Evolutionary conservation across 1,284 basidiomycete genomes (phyloP).

Genomic region (Ceratobasidium papillatum): DNA sequence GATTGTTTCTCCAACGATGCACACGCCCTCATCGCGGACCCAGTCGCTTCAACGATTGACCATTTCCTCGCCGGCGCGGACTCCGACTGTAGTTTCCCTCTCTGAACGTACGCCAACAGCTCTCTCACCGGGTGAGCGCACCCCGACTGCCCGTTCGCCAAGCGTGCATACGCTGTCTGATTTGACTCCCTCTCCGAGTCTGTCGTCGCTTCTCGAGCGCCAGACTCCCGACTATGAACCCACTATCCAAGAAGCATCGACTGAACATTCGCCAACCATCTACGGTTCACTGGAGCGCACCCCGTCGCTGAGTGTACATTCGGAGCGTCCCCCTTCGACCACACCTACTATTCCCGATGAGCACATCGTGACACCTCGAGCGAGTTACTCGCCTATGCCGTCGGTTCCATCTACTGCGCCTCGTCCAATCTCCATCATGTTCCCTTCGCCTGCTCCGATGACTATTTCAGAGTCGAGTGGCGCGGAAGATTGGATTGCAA

Average conservation of each 20-base stretch:
- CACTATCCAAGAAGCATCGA: background rate
- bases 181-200: slow-evolving; percentile 24
- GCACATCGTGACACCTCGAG: slow-evolving; percentile 4
- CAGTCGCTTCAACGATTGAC: background rate
- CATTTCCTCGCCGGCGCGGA: slow-evolving; percentile 3
- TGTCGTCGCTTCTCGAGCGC: slow-evolving; percentile 8
- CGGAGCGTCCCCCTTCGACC: slow-evolving; percentile 22
- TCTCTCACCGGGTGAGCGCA: slow-evolving; percentile 1
- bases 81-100: background rate
- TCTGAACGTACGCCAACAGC: background rate
- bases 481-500: slow-evolving; percentile 34
- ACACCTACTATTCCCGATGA: slow-evolving; percentile 11
- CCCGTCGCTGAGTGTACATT: background rate
- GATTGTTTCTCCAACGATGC: slow-evolving; percentile 16
- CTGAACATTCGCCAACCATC: slow-evolving; percentile 6
- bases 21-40: slow-evolving; percentile 14
- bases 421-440: background rate
- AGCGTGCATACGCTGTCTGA: slow-evolving; percentile 5
- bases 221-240: background rate
- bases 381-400: background rate
- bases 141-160: background rate
- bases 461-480: slow-evolving; percentile 12
- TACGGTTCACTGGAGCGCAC: background rate
- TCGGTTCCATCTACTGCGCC: background rate
- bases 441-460: slow-evolving; percentile 36